phyloP scores from a whole-genome alignment of 768 basidiomycete species.

The Trametes elegans region DNA sequence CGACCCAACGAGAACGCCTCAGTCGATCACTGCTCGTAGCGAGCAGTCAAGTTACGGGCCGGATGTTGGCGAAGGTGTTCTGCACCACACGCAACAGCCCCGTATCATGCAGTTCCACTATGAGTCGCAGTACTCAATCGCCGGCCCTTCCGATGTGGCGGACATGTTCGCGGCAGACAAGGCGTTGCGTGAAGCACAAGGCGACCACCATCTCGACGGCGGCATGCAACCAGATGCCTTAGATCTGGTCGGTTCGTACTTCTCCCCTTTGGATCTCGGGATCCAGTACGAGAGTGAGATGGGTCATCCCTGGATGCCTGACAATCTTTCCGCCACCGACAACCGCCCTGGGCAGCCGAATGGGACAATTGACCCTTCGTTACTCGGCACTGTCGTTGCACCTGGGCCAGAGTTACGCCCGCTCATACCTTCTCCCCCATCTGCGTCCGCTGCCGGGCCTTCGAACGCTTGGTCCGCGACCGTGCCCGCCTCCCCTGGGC shows the following conservation, averaged over 20 bases:
- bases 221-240: background rate
- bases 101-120: background rate
- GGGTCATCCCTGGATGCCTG: background rate
- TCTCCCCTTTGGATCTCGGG: background rate
- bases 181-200: background rate
- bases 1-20: background rate
- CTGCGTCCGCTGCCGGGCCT: background rate
- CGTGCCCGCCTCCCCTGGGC: background rate
- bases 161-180: constrained; percentile 6
- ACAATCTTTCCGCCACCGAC: background rate
- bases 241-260: background rate
- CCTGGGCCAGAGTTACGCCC: background rate
- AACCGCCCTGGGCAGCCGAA: background rate
- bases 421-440: background rate
- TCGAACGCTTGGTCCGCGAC: background rate
- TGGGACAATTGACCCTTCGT: constrained; percentile 18
- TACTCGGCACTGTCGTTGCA: constrained; percentile 1
- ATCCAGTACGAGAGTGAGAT: background rate
- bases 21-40: too few species aligned
- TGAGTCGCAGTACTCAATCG: background rate
- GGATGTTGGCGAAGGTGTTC: background rate
- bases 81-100: background rate
- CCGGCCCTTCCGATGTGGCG: background rate
- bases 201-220: background rate
- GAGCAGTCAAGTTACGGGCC: background rate